Base-by-base conservation (phyloP, 2,329 filamentous ascomycete genomes). In the Gnomoniopsis sp. region DNA sequence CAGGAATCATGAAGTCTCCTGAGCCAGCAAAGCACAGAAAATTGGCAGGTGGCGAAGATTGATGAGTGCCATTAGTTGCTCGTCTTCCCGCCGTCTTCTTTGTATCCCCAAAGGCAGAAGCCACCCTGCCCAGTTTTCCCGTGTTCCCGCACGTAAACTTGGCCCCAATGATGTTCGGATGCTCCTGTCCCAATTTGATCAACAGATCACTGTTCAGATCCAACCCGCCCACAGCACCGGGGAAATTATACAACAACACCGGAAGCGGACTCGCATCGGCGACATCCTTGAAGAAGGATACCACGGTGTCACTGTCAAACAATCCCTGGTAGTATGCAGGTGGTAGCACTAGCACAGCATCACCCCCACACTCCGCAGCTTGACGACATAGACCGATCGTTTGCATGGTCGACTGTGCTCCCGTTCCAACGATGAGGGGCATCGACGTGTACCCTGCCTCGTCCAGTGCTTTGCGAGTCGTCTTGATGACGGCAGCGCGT, bases 11-110 rank as follows among this genome's bases (percentile, higher is more conserved):
- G 71, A 91, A 91, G 74, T 92, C 88, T 54, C 87, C 87, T 51
- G 85, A 88, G 57, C 89, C 89, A 46, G 87, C 88, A 66, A 88
- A 83, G 60, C 87, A 88, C 69, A 89, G 79, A 76, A 91, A 91
- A 22, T 67, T 41, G 8, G 49, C 43, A 21, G 34, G 34, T 30
- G 23, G 46, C 17, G 23, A 6, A 21, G 46, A 48, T 15, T 47
- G 36, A 22, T 49, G 51, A 11, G 49, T 63, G 21, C 51, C 49
- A n/a, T 49, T 57, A 11, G 49, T 64, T 22, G 30, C 55, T 34
- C 11, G 63, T 59, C 19, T 62, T 58, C 17, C 64, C 57, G 43
- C 63, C 59, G 54, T 63, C 36, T 14, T 64, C 60, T 23, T 60
- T 58, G 11, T 63, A 55, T 36, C 62, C 57, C 57, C 61, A 46